These are phyloP conservation scores for Mimosa pudica DNA, from an alignment of 306 rosid genomes.

Conservation along the genomic window DNA sequence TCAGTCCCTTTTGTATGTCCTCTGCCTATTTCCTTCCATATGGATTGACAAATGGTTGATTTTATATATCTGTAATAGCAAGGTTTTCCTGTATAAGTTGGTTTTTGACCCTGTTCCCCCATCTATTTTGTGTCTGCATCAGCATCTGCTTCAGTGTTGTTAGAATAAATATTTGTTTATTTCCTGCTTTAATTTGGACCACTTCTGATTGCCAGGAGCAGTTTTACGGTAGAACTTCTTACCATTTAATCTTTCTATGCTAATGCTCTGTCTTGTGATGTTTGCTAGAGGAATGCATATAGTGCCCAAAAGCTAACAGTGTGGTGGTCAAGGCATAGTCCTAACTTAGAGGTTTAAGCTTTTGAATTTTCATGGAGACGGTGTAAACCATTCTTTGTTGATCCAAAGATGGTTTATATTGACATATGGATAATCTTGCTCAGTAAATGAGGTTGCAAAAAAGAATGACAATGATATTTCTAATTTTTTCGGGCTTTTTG, in stretches of 20 bases:
- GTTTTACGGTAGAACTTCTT: background rate
- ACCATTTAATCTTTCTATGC: background rate
- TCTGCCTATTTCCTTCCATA: background rate
- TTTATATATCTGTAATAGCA: background rate
- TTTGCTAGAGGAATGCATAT: background rate
- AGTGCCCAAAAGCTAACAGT: background rate
- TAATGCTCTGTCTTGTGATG: background rate
- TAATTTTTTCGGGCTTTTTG: background rate
- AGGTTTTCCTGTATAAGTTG: constrained; percentile 1
- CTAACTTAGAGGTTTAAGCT: constrained; percentile 3
- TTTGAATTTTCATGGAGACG: background rate
- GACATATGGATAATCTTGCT: background rate
- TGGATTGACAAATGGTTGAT: background rate
- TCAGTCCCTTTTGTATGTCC: constrained; percentile 30
- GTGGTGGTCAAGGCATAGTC: background rate
- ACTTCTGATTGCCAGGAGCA: background rate
- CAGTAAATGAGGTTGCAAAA: background rate
- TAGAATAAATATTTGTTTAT: background rate
- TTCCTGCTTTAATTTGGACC: constrained; percentile 2
- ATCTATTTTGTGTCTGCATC: constrained; percentile 1
- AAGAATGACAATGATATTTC: background rate
- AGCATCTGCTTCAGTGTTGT: background rate
- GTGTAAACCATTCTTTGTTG: background rate
- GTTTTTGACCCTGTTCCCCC: background rate
- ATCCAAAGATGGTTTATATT: background rate